Percentiles rank a stretch among this genome's conserved stretches.
phyloP scores from a whole-genome alignment of 768 basidiomycete genomes.

The Naganishia antarctica region DNA sequence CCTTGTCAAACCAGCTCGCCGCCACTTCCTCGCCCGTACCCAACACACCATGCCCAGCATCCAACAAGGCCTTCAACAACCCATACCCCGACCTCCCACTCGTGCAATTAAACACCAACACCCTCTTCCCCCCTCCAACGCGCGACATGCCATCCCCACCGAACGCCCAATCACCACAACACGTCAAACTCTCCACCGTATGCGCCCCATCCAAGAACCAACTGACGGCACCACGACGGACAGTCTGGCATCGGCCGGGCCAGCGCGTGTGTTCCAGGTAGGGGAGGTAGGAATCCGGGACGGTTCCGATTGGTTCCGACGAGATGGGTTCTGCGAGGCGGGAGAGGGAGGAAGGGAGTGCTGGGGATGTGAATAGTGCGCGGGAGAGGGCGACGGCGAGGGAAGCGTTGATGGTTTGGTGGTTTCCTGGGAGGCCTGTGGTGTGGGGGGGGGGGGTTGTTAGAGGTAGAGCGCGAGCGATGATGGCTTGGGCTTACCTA shows the following conservation, averaged over 20 bases:
- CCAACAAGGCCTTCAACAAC: slow-evolving; percentile 63
- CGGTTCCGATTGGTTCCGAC: slow-evolving; percentile 35
- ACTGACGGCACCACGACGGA: slow-evolving; percentile 55
- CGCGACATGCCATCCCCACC: slow-evolving; percentile 51
- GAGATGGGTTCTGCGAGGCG: slow-evolving; percentile 20
- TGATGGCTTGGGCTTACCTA: slow-evolving; percentile 55
- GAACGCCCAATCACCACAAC: slow-evolving; percentile 84
- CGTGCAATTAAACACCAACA: slow-evolving; percentile 93
- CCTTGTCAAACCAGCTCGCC: slow-evolving; percentile 61
- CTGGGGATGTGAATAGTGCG: slow-evolving; percentile 56
- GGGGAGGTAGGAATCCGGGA: slow-evolving; percentile 58
- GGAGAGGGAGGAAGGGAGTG: slow-evolving; percentile 36
- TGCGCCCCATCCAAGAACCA: slow-evolving; percentile 98
- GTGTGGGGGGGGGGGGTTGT: slow-evolving; percentile 19
- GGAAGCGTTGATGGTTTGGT: slow-evolving; percentile 81
- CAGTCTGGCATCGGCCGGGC: slow-evolving; percentile 91
- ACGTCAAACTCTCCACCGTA: slow-evolving; percentile 80
- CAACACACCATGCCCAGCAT: slow-evolving; percentile 50
- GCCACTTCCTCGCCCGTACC: slow-evolving; percentile 29
- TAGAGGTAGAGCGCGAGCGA: slow-evolving; percentile 19
- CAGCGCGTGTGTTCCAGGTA: slow-evolving; percentile 71
- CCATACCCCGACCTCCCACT: slow-evolving; percentile 72
- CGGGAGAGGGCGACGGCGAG: slow-evolving; percentile 72
- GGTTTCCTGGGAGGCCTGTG: slow-evolving; percentile 73
- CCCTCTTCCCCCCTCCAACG: slow-evolving; percentile 49